phyloP scores from a whole-genome alignment of 352 stramenopile genomes.

The Phytophthora hibernalis region DNA sequence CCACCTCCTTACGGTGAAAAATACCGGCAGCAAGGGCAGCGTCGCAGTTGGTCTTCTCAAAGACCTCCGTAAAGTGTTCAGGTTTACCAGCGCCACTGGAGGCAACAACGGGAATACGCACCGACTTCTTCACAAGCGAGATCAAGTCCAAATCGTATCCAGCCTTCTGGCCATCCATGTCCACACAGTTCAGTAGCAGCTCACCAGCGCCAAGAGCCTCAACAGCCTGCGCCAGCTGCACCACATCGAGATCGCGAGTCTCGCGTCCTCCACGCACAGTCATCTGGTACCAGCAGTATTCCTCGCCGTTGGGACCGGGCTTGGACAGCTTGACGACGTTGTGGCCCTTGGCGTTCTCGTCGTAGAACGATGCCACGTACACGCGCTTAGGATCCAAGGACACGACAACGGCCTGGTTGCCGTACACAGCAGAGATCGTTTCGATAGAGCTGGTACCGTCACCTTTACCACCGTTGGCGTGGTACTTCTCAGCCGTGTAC shows the following conservation, averaged over 20 bases:
- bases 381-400: slow-evolving; percentile 95
- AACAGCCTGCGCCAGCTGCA: slow-evolving; percentile 86
- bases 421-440: slow-evolving; percentile 96
- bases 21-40: slow-evolving; percentile 98
- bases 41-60: slow-evolving; percentile 91
- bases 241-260: slow-evolving; percentile 86
- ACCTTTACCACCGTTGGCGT: slow-evolving; percentile 75
- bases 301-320: slow-evolving; percentile 93
- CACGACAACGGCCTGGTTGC: slow-evolving; percentile 97
- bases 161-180: slow-evolving; percentile 97
- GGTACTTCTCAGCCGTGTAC: slow-evolving; percentile 92
- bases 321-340: slow-evolving; percentile 74
- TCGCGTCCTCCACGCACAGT: slow-evolving; percentile 97
- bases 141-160: slow-evolving; percentile 87
- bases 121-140: slow-evolving; percentile 79
- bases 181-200: slow-evolving; percentile 99
- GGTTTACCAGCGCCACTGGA: slow-evolving; percentile 95
- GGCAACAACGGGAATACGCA: slow-evolving; percentile 98
- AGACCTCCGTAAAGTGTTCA: slow-evolving; percentile 96
- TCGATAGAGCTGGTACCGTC: slow-evolving; percentile 93
- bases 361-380: slow-evolving; percentile 84
- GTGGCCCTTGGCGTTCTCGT: slow-evolving; percentile 66
- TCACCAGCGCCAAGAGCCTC: slow-evolving; percentile 96
- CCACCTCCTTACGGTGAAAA: slow-evolving; percentile 98
- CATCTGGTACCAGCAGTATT: slow-evolving; percentile 98